These are phyloP conservation scores for Wickerhamomyces kurtzmanii DNA, from an alignment of 805 yeast genomes.

Conservation along the genomic window DNA sequence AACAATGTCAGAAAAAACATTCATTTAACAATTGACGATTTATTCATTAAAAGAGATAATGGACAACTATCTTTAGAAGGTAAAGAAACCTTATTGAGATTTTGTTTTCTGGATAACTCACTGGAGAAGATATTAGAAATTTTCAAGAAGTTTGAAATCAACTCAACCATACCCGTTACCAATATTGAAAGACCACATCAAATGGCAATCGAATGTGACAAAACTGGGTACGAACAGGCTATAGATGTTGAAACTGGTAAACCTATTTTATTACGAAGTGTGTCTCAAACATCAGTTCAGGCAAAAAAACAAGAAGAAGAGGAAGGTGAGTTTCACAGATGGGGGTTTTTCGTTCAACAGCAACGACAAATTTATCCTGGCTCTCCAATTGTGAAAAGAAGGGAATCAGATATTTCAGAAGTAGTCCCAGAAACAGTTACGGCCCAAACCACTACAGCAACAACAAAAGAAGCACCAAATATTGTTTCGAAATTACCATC, in stretches of 20 bases:
- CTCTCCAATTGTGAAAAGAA: conserved; percentile 2
- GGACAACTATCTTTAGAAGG: conserved; percentile 53
- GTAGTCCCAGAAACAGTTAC: conserved; percentile 1
- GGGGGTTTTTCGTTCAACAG: conserved; percentile 74
- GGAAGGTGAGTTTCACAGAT: conserved; percentile 85
- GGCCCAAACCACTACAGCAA: conserved; percentile 1
- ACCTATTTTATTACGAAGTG: conserved; percentile 55
- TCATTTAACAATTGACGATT: conserved; percentile 40
- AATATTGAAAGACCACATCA: conserved; percentile 41
- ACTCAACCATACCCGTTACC: conserved; percentile 8
- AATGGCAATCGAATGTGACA: conserved; percentile 58
- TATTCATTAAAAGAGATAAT: conserved; percentile 47
- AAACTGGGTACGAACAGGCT: conserved; percentile 40
- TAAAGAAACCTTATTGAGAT: conserved; percentile 63
- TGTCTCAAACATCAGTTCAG: conserved; percentile 54
- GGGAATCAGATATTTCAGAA: conserved; percentile 2
- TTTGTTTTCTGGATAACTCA: conserved; percentile 62
- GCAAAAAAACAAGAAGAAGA: conserved; percentile 78
- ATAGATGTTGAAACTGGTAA: conserved; percentile 64
- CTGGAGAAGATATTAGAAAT: conserved; percentile 42
- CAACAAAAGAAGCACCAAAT: conserved; percentile 1
- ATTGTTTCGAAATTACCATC: conserved; percentile 29
- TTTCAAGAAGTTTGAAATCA: conserved; percentile 17
- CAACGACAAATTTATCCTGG: conserved; percentile 29
- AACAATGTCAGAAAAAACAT: conserved; percentile 26